Base-by-base conservation (phyloP, 169 alveolate species). In the Plasmodium ovale region DNA sequence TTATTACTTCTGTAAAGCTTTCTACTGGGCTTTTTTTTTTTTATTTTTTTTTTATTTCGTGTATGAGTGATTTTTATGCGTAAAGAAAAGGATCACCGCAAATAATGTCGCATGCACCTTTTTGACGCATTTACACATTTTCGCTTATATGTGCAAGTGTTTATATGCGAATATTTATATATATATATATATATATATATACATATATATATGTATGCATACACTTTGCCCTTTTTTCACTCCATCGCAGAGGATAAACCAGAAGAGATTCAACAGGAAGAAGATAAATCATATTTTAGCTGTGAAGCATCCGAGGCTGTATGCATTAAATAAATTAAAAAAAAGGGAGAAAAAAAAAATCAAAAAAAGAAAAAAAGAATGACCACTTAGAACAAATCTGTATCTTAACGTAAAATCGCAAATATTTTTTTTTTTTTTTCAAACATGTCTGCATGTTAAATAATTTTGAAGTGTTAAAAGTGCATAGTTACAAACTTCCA, bases 321-420 rank as follows among this genome's bases (percentile, higher is more conserved):
- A 53, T 67, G 39, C 85, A 21, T 58, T 69, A 56, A 65, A 37
- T 68, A 35, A 53, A 59, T 54, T 53, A 56, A 67, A 67, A 33
- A 84, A 53, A 64, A 84, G 91, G 35, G 72, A 84, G 54, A 84
- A 69, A 54, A 68, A 54, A 65, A 62, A 47, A 69, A 35, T 35
- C 33, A 16, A 53, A 84, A 65, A 68, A 51, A 84, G 54, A 49
- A 35, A 84, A 49, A 56, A 25, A 23, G 68, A 67, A 37, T 67
- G 35, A 27, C 49, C 16, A 25, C 68, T 9, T 84, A 69, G 72
- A 56, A 68, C 25, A 68, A 42, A 53, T 79, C 77, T 64, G 47
- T n/a, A 39, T 74, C 42, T 16, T 25, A 19, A 65, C 14, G 31
- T 67, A 67, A 16, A 6, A 31, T 27, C 1, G 25, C n/a, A n/a